Conservation (phyloP, 1,139 yeast species). For the Suhomyces bribrorum region DNA sequence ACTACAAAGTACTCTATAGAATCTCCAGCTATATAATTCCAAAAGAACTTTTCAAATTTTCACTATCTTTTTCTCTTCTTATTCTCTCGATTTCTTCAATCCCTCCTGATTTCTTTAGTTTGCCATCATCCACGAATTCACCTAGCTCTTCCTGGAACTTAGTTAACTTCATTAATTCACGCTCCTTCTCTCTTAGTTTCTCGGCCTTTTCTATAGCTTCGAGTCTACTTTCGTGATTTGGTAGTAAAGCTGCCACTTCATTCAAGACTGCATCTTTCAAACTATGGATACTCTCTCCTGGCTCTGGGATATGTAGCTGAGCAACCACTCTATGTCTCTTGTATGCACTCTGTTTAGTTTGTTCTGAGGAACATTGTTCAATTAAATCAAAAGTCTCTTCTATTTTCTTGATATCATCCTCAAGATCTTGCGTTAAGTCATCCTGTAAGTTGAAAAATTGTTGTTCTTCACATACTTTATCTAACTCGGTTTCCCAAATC, state of each 20-base stretch:
- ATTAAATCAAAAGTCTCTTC: constrained; percentile 80
- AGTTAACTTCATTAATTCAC: constrained; percentile 55
- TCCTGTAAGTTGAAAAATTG: constrained; percentile 89
- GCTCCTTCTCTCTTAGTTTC: constrained; percentile 71
- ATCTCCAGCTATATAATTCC: constrained; percentile 26
- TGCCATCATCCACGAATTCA: constrained; percentile 75
- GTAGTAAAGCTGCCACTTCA: constrained; percentile 77
- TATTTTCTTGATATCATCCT: constrained; percentile 78
- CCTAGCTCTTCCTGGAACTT: constrained; percentile 88
- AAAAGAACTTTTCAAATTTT: constrained; percentile 55
- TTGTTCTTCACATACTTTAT: constrained; percentile 90
- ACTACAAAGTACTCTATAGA: background rate
- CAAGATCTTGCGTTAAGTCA: constrained; percentile 75
- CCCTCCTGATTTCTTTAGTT: constrained; percentile 82
- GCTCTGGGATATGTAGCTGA: constrained; percentile 55
- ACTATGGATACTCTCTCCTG: constrained; percentile 63
- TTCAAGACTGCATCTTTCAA: constrained; percentile 77
- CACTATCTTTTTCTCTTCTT: constrained; percentile 66
- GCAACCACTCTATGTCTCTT: constrained; percentile 43
- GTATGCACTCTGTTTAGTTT: constrained; percentile 41
- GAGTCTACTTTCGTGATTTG: constrained; percentile 80
- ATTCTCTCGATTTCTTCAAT: constrained; percentile 78
- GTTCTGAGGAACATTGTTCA: constrained; percentile 80
- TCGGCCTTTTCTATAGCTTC: constrained; percentile 92
- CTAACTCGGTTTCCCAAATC: constrained; percentile 90